Evolutionary conservation across 371 early-diverging fungal genomes (phyloP).

Genomic region (Mortierella sp.): DNA sequence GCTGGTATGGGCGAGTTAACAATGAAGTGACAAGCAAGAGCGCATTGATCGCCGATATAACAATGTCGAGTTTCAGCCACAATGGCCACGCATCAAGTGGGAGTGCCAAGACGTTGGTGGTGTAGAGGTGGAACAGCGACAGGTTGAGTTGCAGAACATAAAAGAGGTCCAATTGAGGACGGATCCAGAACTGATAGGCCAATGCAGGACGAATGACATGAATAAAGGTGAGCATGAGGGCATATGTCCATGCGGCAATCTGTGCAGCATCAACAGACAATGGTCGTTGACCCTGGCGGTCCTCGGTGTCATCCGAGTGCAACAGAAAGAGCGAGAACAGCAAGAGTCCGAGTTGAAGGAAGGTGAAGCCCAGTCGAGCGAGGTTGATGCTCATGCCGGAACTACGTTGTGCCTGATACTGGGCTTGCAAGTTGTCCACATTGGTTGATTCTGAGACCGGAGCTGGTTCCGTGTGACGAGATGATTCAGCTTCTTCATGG

Average conservation of each 20-base stretch:
- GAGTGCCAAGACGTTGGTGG: conserved; percentile 7
- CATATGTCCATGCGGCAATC: conserved; percentile 31
- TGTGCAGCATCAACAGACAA: conserved; percentile 5
- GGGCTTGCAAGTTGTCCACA: conserved; percentile 25
- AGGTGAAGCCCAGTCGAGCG: conserved; percentile 39
- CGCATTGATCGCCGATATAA: conserved; percentile 12
- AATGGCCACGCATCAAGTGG: conserved; percentile 27
- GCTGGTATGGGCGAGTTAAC: conserved; percentile 33
- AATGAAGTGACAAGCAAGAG: conserved; percentile 26
- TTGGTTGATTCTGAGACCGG: conserved; percentile 7
- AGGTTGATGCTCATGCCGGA: conserved; percentile 43
- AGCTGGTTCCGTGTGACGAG: background rate
- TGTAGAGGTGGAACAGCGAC: conserved; percentile 17
- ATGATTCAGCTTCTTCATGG: background rate
- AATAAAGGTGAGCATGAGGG: conserved; percentile 24
- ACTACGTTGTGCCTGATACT: conserved; percentile 38
- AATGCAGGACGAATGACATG: conserved; percentile 29
- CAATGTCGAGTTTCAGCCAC: conserved; percentile 24
- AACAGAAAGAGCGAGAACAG: conserved; percentile 20
- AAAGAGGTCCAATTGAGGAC: conserved; percentile 38
- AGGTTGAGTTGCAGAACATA: conserved; percentile 28
- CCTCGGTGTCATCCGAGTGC: background rate
- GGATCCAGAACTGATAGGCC: conserved; percentile 37
- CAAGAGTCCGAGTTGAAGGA: conserved; percentile 27
- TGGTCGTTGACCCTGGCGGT: conserved; percentile 10